Evolutionary conservation across 208 protist genomes (phyloP).

Genomic region (Trypanosoma conorhini): DNA sequence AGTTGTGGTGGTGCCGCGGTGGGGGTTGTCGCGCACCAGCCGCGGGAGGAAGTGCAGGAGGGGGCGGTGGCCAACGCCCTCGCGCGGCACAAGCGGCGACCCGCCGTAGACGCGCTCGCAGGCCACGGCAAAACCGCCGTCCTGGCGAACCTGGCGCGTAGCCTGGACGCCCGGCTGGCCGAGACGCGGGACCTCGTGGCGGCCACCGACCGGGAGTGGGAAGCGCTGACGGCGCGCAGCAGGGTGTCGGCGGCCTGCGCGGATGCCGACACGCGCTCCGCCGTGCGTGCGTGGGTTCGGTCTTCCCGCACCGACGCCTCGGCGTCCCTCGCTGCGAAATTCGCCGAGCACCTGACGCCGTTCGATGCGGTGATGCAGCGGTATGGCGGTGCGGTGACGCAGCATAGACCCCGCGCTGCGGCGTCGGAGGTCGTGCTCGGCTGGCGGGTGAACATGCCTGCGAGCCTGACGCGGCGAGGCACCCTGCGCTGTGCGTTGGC

Average conservation of each 20-base stretch:
- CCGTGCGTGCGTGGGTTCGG: background rate
- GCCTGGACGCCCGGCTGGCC: background rate
- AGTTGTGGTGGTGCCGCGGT: background rate
- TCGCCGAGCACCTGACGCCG: background rate
- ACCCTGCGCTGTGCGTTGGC: conserved; percentile 11
- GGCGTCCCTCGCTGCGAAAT: background rate
- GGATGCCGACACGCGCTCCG: background rate
- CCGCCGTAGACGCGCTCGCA: conserved; percentile 2
- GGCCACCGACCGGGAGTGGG: conserved; percentile 22
- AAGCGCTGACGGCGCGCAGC: background rate
- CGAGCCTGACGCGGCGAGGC: background rate
- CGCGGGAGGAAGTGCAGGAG: background rate
- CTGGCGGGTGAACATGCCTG: conserved; percentile 19
- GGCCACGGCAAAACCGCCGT: conserved; percentile 21
- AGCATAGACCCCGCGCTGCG: background rate
- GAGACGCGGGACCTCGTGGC: conserved; percentile 3
- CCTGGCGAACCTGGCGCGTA: background rate
- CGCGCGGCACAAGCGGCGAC: background rate
- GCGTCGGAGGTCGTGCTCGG: background rate
- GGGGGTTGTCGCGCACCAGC: background rate
- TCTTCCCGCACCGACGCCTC: background rate
- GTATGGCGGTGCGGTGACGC: conserved; percentile 11
- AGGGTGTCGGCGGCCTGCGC: conserved; percentile 2
- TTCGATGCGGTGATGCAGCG: conserved; percentile 14
- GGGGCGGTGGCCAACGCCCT: background rate